Conservation (phyloP, 441 rosid species). For the Theobroma grandiflorum region DNA sequence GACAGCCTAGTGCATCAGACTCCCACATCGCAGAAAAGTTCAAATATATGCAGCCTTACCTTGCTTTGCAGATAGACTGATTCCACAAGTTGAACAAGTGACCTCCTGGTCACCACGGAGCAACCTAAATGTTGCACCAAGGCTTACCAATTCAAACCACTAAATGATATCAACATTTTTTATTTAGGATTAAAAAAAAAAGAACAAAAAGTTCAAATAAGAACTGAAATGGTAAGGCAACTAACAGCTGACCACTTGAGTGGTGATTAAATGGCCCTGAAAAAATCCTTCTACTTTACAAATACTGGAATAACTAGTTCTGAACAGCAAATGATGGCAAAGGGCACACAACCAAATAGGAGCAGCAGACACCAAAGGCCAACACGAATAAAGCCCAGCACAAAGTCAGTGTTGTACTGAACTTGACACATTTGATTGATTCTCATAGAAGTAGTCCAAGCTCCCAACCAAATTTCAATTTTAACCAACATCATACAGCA, state of each 20-base stretch:
- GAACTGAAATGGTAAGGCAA: background rate
- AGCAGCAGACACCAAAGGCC: constrained; percentile 7
- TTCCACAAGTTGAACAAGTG: background rate
- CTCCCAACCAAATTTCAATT: constrained; percentile 1
- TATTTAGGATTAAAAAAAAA: background rate
- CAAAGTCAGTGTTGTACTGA: constrained; percentile 15
- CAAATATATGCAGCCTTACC: background rate
- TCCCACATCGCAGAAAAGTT: background rate
- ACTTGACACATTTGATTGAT: background rate
- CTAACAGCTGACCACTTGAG: background rate
- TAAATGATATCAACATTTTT: background rate
- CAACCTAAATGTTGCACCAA: background rate
- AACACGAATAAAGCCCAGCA: background rate
- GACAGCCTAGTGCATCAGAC: constrained; percentile 3
- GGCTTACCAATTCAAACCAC: background rate
- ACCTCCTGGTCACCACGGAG: background rate
- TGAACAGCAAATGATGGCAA: background rate
- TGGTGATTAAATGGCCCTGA: background rate
- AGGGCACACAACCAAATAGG: background rate
- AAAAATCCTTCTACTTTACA: background rate
- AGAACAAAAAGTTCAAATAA: background rate
- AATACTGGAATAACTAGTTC: background rate
- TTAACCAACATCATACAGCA: background rate
- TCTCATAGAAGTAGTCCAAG: background rate
- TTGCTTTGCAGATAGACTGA: background rate